Base-by-base conservation (phyloP, 2,329 filamentous ascomycete species). In the Colletotrichum brevisporum region DNA sequence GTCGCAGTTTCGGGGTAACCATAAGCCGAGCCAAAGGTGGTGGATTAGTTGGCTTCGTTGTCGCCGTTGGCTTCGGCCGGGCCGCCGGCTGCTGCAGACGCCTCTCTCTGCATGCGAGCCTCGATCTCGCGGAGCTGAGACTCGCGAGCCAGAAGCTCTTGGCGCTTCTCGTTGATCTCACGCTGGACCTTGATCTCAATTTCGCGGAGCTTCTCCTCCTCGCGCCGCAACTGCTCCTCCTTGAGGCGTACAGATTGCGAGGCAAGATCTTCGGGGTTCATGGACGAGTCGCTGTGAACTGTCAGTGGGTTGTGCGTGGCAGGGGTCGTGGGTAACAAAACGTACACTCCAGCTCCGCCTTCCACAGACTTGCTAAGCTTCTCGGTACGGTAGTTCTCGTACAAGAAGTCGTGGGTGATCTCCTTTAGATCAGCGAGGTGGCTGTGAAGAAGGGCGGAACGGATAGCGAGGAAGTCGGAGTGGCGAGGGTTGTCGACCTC, bases 331-430 rank as follows among this genome's bases (percentile, higher is more conserved):
- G 55, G 53, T 51, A 36, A 10, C 9, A 66, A 71, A 70, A 94
- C 94, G 76, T 93, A 97, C 94, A 90, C 90, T 89, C 90, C 89
- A 83, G 90, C 88, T 84, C 93, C 93, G 81, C 94, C 94, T 80
- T 98, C 95, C 76, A 99, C 96, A 81, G 94, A 98, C 94, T 98
- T 99, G 87, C 94, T 97, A 77, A 99, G 93, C 88, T 98, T 98
- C 93, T 99, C 96, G 79, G 96, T 99, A 94, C 96, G 94, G 89
- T 99, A 99, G 86, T 99, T 99, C 83, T 99, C 96, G 85, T 99
- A 99, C 73, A 99, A 87, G 91, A 99, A 99, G 83, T 99, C 96
- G 83, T 99, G 96, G 60, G 96, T 99, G 80, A 99, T 99, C 83
- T 99, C 96, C 91, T 99, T 99, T 78, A 99, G 86, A 82, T 99